phyloP scores from a whole-genome alignment of 139 green algal genomes.

The Chlamydomonas applanata region DNA sequence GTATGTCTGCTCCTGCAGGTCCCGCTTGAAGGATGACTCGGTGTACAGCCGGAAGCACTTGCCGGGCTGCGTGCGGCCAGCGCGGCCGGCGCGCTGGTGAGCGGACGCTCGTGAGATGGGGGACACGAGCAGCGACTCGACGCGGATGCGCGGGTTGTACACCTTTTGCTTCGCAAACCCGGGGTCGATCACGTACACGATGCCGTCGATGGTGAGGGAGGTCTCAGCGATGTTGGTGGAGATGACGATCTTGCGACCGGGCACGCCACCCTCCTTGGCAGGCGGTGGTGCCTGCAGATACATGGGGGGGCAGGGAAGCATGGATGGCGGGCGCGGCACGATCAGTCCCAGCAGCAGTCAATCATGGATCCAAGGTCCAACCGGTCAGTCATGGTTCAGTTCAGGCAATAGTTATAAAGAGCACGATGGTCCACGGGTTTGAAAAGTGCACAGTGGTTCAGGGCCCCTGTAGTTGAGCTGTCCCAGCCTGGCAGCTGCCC shows the following conservation, averaged over 20 bases:
- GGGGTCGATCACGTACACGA: slow-evolving; percentile 99
- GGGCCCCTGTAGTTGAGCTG: too few species aligned
- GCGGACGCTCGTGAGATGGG: slow-evolving; percentile 93
- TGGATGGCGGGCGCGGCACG: too few species aligned
- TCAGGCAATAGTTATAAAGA: too few species aligned
- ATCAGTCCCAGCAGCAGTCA: too few species aligned
- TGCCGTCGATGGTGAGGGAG: slow-evolving; percentile 98
- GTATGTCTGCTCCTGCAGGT: slow-evolving; percentile 99
- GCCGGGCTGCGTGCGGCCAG: slow-evolving; percentile 92
- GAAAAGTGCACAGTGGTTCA: too few species aligned
- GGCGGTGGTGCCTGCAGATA: slow-evolving; percentile 63
- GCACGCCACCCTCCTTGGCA: slow-evolving; percentile 49
- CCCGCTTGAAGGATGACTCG: slow-evolving; percentile 90
- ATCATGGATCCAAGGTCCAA: too few species aligned
- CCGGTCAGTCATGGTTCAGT: too few species aligned
- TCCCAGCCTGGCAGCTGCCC: too few species aligned
- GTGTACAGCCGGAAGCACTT: slow-evolving; percentile 99
- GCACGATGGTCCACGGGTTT: too few species aligned
- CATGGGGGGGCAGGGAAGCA: neutral
- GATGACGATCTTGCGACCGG: slow-evolving; percentile 96
- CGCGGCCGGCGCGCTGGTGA: slow-evolving; percentile 93
- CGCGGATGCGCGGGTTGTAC: slow-evolving; percentile 96
- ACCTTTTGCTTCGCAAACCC: slow-evolving; percentile 98
- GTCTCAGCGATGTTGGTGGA: slow-evolving; percentile 99
- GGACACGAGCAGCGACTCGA: slow-evolving; percentile 97